Base-by-base conservation (phyloP, 148 eudicot species). In the Chenopodium album region DNA sequence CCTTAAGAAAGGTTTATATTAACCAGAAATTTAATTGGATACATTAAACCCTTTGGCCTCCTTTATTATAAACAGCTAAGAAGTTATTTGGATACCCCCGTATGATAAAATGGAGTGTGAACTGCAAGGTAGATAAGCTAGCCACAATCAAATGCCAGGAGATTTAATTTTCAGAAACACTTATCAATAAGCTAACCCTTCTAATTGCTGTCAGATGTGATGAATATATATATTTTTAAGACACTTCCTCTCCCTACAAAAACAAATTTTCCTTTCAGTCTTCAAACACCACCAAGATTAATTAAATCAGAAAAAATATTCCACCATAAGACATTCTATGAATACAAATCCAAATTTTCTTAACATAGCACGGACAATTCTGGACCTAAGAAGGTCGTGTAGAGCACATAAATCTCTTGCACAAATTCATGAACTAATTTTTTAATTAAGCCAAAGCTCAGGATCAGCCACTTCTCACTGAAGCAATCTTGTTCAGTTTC, bases 401-500 rank as follows among this genome's bases (percentile, higher is more conserved):
- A 22, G 9, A 62, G 22, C 65, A 22, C 65, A 12, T 16, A 62
- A 48, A 20, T 23, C 65, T 62, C 65, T 23, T 62, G 7, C 65
- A 62, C 26, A 19, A 0, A 4, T 3, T 62, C 60, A 22, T 20
- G n/a, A 60, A 0, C 4, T 56, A 2, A 19, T 56, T 56, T 2
- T 17, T 48, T 12, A 16, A 56, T 56, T 14, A 22, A 22, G 26
- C 7, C 20, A 62, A 22, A 62, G 7, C 26, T 62, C 65, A 62
- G 26, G 1, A 20, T 4, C 65, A 62, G 65, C n/a, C 65, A 22
- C n/a, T 62, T 23, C 65, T 62, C 65, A 62, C 26, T 62, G 65
- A 68, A 26, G 20, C 17, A 68, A 29, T 68, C 71, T 68, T 68
- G 70, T 66, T 66, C 23, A 66, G 32, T 66, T 66, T 66, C 70